A percentile compares a stretch with the other conserved stretches of the same genome.
Conservation (phyloP, 176 grass and related monocot species). For the Dendrocalamus sinicus region DNA sequence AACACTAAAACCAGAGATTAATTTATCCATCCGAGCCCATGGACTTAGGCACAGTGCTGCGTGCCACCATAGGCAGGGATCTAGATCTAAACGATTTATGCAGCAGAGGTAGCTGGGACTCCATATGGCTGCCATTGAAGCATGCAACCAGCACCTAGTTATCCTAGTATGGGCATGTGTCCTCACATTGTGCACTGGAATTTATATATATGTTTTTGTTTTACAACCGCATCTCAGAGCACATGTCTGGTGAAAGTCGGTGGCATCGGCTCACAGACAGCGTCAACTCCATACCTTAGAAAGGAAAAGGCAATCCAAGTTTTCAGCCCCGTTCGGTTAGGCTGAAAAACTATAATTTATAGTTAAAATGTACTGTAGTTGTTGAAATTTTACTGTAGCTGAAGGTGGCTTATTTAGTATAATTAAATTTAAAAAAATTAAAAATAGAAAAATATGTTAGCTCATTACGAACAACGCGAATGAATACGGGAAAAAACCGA, state of each 20-base stretch:
- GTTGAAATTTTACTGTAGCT: no score
- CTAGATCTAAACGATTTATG: slow-evolving; percentile 24
- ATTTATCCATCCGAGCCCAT: slow-evolving; percentile 3
- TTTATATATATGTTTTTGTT: not conserved
- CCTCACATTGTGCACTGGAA: not conserved
- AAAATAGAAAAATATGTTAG: no score
- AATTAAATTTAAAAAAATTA: no score
- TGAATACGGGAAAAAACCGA: no score
- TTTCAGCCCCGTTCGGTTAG: not conserved
- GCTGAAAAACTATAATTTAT: no score
- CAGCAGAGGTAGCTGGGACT: not conserved
- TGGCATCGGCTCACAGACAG: not conserved
- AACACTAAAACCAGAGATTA: not conserved
- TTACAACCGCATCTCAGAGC: not conserved
- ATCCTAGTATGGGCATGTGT: slow-evolving; percentile 27
- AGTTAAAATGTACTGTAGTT: no score
- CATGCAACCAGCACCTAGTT: slow-evolving; percentile 8
- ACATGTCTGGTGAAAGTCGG: not conserved
- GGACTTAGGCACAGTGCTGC: slow-evolving; percentile 14
- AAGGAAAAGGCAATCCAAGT: not conserved
- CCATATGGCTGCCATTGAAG: not conserved
- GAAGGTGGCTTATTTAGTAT: no score
- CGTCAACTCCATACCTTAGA: not conserved
- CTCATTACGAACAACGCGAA: no score
- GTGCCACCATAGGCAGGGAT: slow-evolving; percentile 9